These are phyloP conservation scores for Aotearoamyces nothofagi DNA, from an alignment of 2,329 filamentous ascomycete species.

Conservation along the genomic window DNA sequence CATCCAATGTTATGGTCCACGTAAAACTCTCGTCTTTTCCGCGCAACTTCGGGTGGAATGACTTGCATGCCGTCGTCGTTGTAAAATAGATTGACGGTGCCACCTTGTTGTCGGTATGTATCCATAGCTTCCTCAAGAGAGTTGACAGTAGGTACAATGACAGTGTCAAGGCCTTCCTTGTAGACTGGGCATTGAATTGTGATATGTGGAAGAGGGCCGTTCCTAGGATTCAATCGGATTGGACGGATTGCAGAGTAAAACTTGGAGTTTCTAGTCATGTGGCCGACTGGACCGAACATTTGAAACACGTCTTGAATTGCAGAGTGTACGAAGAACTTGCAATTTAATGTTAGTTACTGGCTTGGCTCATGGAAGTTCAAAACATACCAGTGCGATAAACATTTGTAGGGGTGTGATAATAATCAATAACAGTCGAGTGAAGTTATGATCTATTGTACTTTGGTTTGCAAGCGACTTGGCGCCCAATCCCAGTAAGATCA, in stretches of 20 bases:
- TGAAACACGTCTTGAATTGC: conserved; percentile 63
- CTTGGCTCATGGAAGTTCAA: no score
- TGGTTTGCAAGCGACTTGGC: conserved; percentile 56
- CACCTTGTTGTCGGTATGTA: conserved; percentile 62
- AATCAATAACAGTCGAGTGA: conserved; percentile 47
- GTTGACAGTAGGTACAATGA: conserved; percentile 64
- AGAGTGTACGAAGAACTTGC: conserved; percentile 71
- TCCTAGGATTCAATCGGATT: conserved; percentile 43
- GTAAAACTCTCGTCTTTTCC: conserved; percentile 51
- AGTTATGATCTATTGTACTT: conserved; percentile 46
- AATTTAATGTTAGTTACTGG: no score
- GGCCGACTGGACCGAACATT: conserved; percentile 59
- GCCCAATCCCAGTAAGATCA: conserved; percentile 51
- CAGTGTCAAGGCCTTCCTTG: conserved; percentile 63
- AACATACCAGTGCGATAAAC: conserved; percentile 69
- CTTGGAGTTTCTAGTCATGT: conserved; percentile 62
- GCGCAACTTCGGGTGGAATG: conserved; percentile 43
- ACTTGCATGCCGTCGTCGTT: conserved; percentile 64
- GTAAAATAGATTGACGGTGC: conserved; percentile 64
- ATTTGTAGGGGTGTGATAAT: conserved; percentile 55
- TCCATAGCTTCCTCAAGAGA: conserved; percentile 67
- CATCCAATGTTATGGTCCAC: conserved; percentile 55
- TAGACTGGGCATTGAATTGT: conserved; percentile 83
- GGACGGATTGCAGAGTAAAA: conserved; percentile 66
- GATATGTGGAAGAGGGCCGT: conserved; percentile 49